Percentiles rank a stretch among this genome's conserved stretches.
Evolutionary conservation across 345 rosid genomes (phyloP).

Genomic region (Streptanthus diversifolius): DNA sequence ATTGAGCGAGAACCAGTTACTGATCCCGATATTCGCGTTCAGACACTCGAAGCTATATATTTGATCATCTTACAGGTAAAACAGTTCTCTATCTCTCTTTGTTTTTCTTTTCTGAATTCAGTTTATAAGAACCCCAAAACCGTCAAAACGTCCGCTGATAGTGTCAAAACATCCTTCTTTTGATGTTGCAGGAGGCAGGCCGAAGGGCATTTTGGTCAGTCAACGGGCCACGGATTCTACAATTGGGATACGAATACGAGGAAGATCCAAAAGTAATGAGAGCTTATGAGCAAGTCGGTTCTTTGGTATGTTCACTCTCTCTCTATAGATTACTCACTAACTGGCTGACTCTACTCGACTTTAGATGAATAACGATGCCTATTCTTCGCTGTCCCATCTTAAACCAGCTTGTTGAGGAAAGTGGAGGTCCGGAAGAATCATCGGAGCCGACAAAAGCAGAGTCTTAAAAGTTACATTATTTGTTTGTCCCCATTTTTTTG

Average conservation of each 20-base stretch:
- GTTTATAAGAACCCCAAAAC: not conserved
- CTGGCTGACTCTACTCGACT: not conserved
- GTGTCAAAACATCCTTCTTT: not conserved
- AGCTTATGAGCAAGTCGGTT: slow-evolving; percentile 82
- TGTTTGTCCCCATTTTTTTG: not conserved
- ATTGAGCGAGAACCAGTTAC: slow-evolving; percentile 82
- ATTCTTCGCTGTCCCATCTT: not conserved
- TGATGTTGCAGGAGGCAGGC: slow-evolving; percentile 64
- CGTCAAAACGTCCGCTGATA: not conserved
- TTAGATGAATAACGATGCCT: not conserved
- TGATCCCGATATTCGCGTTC: slow-evolving; percentile 78
- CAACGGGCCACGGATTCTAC: slow-evolving; percentile 78
- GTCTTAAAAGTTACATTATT: not conserved
- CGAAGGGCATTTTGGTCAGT: slow-evolving; percentile 83
- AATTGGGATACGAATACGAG: slow-evolving; percentile 87
- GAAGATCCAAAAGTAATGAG: slow-evolving; percentile 84
- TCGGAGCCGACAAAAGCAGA: slow-evolving; percentile 38
- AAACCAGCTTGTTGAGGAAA: slow-evolving; percentile 57
- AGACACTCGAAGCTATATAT: slow-evolving; percentile 81
- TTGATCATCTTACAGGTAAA: slow-evolving; percentile 70
- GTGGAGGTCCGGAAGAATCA: slow-evolving; percentile 42
- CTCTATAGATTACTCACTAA: not conserved
- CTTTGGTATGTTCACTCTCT: slow-evolving; percentile 51
- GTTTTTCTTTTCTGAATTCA: not conserved
- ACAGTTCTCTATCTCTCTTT: not conserved